Evolutionary conservation across 768 basidiomycete genomes (phyloP), one percentile per base, ranked within the genome.

Genomic region (Auricularia heimuer): DNA sequence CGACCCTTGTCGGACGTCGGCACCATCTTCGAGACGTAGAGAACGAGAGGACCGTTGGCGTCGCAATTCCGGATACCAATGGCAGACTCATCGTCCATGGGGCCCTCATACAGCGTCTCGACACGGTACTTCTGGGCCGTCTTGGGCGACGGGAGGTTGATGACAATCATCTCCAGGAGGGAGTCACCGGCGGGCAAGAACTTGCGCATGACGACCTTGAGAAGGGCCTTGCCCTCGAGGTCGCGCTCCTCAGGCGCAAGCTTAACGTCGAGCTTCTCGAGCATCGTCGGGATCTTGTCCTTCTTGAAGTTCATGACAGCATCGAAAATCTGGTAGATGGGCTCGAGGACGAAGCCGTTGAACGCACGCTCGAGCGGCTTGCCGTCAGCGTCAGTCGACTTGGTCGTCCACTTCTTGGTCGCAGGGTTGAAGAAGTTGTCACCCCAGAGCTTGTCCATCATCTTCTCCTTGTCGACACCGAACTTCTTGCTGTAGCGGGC

Each of bases 11-110:
- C 97, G 70, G 97, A 97, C 51, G 97, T 98, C 68, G 97, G 97
- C 72, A 98, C 97, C 97, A 99, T 98, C 87, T 98, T 98, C 70
- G 97, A 98, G 80, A 99, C 83, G 79, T 99, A 99, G 68, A 96
- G 85, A 74, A 98, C 94, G 68, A 99, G 89, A 69, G 97, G 97
- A 63, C 88, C 97, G 56, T 87, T 89, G 76, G 97, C 90, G 79
- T 98, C 92, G 76, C 97, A 99, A 76, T 98, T 95, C 63, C 97
- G 88, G 82, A 99, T 95, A 80, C 87, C 92, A 70, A 98, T 93
- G 70, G 97, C 97, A 66, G 93, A 97, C 79, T 99, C 97, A 74
- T 99, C 97, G 79, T 99, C 97, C 94, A 98, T 94, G 72, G 97
- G 97, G 75, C 97, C 97, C 76, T 99, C 97, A 78, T 99, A 98